A percentile compares a stretch with the other conserved stretches of the same genome.
phyloP scores from a whole-genome alignment of 2,329 filamentous ascomycete species.

The Xylaria sp. region DNA sequence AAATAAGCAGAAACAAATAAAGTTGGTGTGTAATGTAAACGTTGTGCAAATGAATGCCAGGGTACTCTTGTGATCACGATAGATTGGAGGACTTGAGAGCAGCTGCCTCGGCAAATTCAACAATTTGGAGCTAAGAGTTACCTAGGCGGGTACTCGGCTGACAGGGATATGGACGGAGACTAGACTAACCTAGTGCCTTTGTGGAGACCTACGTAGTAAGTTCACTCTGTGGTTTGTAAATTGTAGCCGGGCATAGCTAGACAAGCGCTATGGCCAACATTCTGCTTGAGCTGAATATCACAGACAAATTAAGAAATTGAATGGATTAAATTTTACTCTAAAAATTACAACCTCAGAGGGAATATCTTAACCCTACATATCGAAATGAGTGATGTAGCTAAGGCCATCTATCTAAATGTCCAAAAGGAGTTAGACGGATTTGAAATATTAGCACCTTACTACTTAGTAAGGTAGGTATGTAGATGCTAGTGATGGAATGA shows the following conservation, averaged over 20 bases:
- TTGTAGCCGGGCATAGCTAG: background rate
- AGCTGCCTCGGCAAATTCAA: slow-evolving; percentile 34
- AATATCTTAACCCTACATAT: background rate
- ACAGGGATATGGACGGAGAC: background rate
- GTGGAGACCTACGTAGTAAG: background rate
- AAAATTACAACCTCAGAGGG: background rate
- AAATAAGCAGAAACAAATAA: background rate
- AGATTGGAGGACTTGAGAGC: background rate
- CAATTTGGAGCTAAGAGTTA: background rate
- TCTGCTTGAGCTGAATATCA: background rate
- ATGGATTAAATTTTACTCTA: background rate
- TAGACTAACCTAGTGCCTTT: background rate
- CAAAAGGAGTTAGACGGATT: slow-evolving; percentile 19
- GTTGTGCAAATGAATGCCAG: background rate
- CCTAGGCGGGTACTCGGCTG: background rate
- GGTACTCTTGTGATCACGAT: background rate
- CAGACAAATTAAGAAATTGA: background rate
- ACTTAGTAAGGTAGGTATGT: background rate
- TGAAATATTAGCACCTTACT: background rate
- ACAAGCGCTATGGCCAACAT: background rate
- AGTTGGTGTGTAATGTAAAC: background rate
- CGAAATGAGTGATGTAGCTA: background rate
- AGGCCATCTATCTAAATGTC: background rate
- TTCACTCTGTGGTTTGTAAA: background rate
- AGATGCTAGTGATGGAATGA: background rate